Evolutionary conservation across 371 early-diverging fungal species (phyloP).

Genomic region (Zychaea mexicana): DNA sequence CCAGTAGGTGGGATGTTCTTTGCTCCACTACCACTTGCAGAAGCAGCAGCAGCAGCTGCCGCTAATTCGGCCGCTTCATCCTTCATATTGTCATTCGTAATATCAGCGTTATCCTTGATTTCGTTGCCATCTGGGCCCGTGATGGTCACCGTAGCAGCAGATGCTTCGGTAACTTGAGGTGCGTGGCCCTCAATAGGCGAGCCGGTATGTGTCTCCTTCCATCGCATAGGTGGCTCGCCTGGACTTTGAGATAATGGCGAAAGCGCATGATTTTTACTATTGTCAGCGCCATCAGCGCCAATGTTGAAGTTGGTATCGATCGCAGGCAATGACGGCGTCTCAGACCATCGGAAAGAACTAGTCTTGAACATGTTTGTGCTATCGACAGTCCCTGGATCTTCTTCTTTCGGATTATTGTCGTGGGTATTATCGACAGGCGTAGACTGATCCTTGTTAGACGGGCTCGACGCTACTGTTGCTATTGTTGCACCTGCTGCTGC

Average conservation of each 20-base stretch:
- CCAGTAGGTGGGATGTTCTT: background rate
- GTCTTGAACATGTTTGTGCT: conserved; percentile 5
- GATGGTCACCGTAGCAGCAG: conserved; percentile 23
- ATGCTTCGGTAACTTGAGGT: conserved; percentile 17
- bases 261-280: background rate
- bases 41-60: background rate
- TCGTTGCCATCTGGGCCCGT: background rate
- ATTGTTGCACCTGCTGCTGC: background rate
- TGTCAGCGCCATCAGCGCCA: background rate
- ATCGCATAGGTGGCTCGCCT: conserved; percentile 25
- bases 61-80: background rate
- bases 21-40: conserved; percentile 15
- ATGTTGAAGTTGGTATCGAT: conserved; percentile 20
- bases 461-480: background rate
- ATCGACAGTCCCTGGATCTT: background rate
- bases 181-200: conserved; percentile 33
- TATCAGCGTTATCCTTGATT: background rate
- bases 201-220: conserved; percentile 32
- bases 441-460: background rate
- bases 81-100: background rate
- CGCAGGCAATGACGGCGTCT: conserved; percentile 16
- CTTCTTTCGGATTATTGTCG: background rate
- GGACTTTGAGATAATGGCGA: background rate
- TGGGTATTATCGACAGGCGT: background rate
- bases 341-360: conserved; percentile 25